Evolutionary conservation across 2,329 filamentous ascomycete species (phyloP).

Genomic region (Botryotinia calthae): DNA sequence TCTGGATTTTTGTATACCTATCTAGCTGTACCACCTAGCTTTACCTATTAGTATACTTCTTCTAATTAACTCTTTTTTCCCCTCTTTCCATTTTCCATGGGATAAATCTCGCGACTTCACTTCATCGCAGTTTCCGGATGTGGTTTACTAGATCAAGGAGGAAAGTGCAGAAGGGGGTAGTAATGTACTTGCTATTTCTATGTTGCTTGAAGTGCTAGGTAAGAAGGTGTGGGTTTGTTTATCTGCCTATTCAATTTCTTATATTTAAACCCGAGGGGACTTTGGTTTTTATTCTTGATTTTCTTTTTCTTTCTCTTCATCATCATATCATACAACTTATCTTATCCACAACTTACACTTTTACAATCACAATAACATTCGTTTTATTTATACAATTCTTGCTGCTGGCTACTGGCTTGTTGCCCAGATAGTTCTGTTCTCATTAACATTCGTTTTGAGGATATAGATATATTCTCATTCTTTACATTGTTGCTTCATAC

Average conservation of each 20-base stretch:
- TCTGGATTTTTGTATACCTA: neutral
- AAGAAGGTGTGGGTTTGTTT: neutral
- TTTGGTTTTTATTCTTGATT: neutral
- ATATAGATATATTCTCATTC: neutral
- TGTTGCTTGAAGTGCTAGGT: neutral
- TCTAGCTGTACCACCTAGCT: neutral
- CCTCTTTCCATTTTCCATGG: neutral
- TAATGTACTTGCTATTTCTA: neutral
- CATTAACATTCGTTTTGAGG: neutral
- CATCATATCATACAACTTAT: neutral
- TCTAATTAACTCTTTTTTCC: neutral
- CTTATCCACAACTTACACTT: neutral
- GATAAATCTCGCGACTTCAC: neutral
- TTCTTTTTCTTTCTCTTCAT: neutral
- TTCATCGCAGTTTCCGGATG: neutral
- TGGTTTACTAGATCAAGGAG: too few species aligned
- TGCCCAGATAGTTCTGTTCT: neutral
- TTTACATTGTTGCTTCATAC: neutral
- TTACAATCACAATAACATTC: neutral
- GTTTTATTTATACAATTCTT: neutral
- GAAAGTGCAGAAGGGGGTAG: neutral
- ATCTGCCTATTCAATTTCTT: neutral
- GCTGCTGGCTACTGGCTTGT: neutral
- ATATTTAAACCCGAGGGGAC: neutral
- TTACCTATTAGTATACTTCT: neutral